Base-by-base conservation (phyloP, 306 rosid genomes). In the Psophocarpus tetragonolobus region DNA sequence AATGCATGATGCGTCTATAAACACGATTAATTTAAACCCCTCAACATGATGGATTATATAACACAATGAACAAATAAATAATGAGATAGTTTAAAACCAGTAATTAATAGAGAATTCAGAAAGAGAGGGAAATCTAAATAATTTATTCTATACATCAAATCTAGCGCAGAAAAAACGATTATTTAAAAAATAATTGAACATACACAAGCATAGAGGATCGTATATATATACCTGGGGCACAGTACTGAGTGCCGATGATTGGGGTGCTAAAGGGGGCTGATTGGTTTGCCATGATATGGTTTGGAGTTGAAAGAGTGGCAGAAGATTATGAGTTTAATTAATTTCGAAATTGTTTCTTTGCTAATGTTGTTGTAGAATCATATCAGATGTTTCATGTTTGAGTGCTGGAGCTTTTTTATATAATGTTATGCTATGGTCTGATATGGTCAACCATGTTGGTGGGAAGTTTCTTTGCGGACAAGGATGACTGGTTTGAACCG, bases 161-260 rank as follows among this genome's bases (percentile, higher is more conserved):
- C n/a, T n/a, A n/a, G n/a, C n/a, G n/a, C n/a, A n/a, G n/a, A n/a
- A n/a, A n/a, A n/a, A n/a, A n/a, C n/a, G n/a, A n/a, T n/a, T n/a
- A n/a, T n/a, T n/a, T n/a, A n/a, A n/a, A n/a, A 23, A 45, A 4
- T 1, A 20, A 10, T 24, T 23, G 64, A 57, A 12, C 35, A 12
- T 17, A 26, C 6, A 20, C 26, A 56, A 23, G 33, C 18, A 57
- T 4, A 5, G 36, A 27, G 64, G 20, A 5, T 57, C 3, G 3
- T 18, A 1, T 3, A 42, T 12, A 27, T 4, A 61, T 63, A 63
- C 69, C 69, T n/a, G 45, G 27, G 14, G n/a, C 7, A 33, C 26
- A 33, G 4, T 63, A 65, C 18, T 77, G 79, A 65, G 72, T 74
- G 45, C 67, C 57, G 13, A 86, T 65, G 45, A 88, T 39, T 8